Evolutionary conservation across 176 grass and related monocot genomes (phyloP).

Genomic region (Poa annua): DNA sequence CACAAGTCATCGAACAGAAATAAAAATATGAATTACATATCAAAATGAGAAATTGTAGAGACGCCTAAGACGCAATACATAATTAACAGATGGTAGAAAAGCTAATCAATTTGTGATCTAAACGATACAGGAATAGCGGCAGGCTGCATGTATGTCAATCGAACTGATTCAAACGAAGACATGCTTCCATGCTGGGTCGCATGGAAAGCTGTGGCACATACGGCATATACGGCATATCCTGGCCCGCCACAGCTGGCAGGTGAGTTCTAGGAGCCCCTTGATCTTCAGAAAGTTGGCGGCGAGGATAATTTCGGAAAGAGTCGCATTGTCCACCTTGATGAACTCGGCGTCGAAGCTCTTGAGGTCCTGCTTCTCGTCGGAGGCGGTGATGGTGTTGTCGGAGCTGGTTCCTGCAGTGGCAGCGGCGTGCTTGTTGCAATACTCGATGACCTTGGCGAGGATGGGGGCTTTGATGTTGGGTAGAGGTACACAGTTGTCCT

Average conservation of each 20-base stretch:
- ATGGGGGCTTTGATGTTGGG: conserved; percentile 53
- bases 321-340: neutral
- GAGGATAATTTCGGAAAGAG: neutral
- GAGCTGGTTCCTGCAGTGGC: neutral
- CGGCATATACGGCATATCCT: no score
- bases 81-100: no score
- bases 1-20: no score
- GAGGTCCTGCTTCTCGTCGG: neutral
- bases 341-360: conserved; percentile 11
- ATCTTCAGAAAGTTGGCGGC: conserved; percentile 8
- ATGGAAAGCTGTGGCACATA: no score
- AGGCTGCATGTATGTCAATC: no score
- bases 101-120: no score
- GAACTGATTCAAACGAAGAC: no score
- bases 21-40: no score
- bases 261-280: conserved; percentile 1
- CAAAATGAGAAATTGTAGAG: no score
- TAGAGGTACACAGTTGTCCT: conserved; percentile 67
- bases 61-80: no score
- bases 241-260: neutral
- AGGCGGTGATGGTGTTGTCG: neutral
- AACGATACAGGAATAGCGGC: no score
- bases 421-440: conserved; percentile 61
- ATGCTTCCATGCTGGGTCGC: no score
- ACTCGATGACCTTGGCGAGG: conserved; percentile 65